Evolutionary conservation across 2,329 filamentous ascomycete species (phyloP).

Genomic region (Xylariomycetidae sp.): DNA sequence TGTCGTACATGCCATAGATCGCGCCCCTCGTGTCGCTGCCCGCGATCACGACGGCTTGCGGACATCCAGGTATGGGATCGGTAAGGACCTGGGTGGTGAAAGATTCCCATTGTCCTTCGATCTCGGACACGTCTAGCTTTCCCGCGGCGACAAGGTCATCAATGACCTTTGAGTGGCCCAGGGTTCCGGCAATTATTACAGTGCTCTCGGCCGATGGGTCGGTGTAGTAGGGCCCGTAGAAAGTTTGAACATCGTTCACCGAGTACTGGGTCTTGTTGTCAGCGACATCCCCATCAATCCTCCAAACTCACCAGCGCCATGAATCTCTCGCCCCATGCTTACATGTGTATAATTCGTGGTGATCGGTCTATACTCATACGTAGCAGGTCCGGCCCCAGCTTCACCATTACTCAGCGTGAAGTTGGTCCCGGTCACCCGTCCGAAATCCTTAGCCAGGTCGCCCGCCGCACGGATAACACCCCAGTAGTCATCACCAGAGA

Average conservation of each 20-base stretch:
- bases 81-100: conserved; percentile 57
- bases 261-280: conserved; percentile 33
- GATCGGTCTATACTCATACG: conserved; percentile 39
- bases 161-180: conserved; percentile 60
- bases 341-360: conserved; percentile 44
- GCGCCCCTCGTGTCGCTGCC: conserved; percentile 54
- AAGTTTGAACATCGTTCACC: conserved; percentile 35
- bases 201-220: conserved; percentile 39
- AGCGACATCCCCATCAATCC: not conserved
- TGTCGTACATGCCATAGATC: conserved; percentile 66
- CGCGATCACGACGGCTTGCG: conserved; percentile 60
- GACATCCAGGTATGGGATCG: conserved; percentile 50
- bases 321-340: conserved; percentile 14
- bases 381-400: conserved; percentile 28
- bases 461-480: conserved; percentile 64
- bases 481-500: conserved; percentile 59
- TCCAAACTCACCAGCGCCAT: not conserved
- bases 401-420: conserved; percentile 52
- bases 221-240: conserved; percentile 40
- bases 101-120: conserved; percentile 65
- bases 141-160: conserved; percentile 50
- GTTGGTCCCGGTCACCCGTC: conserved; percentile 63
- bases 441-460: conserved; percentile 65
- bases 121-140: conserved; percentile 52
- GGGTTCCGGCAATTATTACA: conserved; percentile 64